Conservation (phyloP, 805 yeast genomes). For the Candida nonsorbophila region DNA sequence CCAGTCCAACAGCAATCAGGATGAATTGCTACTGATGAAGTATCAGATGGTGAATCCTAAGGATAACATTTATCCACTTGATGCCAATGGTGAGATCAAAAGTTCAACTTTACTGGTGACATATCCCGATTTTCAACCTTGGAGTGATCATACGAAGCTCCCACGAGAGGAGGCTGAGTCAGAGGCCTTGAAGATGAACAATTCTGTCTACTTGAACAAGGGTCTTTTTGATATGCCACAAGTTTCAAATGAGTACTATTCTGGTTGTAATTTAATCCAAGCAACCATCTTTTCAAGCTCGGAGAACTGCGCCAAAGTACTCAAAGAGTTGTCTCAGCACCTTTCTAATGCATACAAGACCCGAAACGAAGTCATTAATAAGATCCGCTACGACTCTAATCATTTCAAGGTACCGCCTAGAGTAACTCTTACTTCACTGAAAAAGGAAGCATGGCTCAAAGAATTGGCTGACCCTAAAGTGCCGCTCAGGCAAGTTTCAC, state of each 20-base stretch:
- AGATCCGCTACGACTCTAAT: slow-evolving; percentile 27
- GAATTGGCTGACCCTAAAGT: slow-evolving; percentile 67
- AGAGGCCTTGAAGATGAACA: slow-evolving; percentile 51
- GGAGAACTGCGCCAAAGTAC: slow-evolving; percentile 27
- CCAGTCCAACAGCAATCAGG: slow-evolving; percentile 17
- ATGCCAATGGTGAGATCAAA: slow-evolving; percentile 4
- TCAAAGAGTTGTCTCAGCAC: slow-evolving; percentile 33
- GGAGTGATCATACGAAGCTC: slow-evolving; percentile 50
- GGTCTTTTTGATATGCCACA: slow-evolving; percentile 66
- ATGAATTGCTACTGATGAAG: slow-evolving; percentile 30
- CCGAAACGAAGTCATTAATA: slow-evolving; percentile 36
- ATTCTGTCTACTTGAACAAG: slow-evolving; percentile 50
- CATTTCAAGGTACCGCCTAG: slow-evolving; percentile 77
- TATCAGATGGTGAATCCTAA: slow-evolving; percentile 31
- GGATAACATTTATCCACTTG: slow-evolving; percentile 28
- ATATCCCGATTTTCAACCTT: slow-evolving; percentile 70
- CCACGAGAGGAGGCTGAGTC: slow-evolving; percentile 12
- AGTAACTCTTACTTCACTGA: slow-evolving; percentile 84
- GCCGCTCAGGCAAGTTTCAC: slow-evolving; percentile 62
- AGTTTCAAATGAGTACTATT: slow-evolving; percentile 59
- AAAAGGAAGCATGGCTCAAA: slow-evolving; percentile 78
- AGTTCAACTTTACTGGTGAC: slow-evolving; percentile 9
- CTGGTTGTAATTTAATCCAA: slow-evolving; percentile 60
- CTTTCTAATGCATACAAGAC: slow-evolving; percentile 31
- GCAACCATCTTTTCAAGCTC: slow-evolving; percentile 35